Base-by-base conservation (phyloP, 805 yeast genomes). In the Kodamaea neixiangensis region DNA sequence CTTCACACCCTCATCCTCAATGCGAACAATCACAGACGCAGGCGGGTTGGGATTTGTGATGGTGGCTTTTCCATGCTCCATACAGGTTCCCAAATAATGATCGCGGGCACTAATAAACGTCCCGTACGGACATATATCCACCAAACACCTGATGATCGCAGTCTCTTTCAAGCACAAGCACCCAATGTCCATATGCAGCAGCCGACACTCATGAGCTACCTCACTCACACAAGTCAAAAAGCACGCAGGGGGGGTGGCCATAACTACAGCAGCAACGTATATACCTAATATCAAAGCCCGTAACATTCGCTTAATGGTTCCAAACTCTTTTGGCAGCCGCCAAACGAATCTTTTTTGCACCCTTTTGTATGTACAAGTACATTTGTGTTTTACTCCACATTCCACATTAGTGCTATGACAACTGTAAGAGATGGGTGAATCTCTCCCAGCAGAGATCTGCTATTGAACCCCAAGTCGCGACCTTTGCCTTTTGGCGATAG, bases 231-330 rank as follows among this genome's bases (percentile, higher is more conserved):
- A 79, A 34, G 72, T 56, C 15, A 78, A 55, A 54, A 77, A 73
- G 55, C 83, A 79, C 7, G 81, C 80, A 7, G 82, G 83, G 2
- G 82, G 81, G 0, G 81, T 75, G 17, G 78, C 74, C 11, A 35
- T 19, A 5, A 44, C 59, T 9, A 46, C 14, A 9, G 45, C 29
- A 7, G 48, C 7, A 18, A 44, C 31, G 10, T 25, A 45, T 19
- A 50, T 18, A 18, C 47, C 20, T 39, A 56, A 17, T n/a, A 40
- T 9, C 44, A 13, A 11, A 19, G n/a, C 14, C 3, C 31, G 29
- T 17, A 40, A n/a, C 44, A 40, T 15, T 14, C 20, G 7, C n/a
- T 34, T 38, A 11, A n/a, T n/a, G n/a, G n/a, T n/a, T n/a, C n/a
- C n/a, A n/a, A n/a, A 17, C 20, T 25, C 15, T 21, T 11, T 22